Percentiles rank a stretch among this genome's conserved stretches.
Evolutionary conservation across 805 yeast genomes (phyloP).

Genomic region (Nakazawaea anatomiae): DNA sequence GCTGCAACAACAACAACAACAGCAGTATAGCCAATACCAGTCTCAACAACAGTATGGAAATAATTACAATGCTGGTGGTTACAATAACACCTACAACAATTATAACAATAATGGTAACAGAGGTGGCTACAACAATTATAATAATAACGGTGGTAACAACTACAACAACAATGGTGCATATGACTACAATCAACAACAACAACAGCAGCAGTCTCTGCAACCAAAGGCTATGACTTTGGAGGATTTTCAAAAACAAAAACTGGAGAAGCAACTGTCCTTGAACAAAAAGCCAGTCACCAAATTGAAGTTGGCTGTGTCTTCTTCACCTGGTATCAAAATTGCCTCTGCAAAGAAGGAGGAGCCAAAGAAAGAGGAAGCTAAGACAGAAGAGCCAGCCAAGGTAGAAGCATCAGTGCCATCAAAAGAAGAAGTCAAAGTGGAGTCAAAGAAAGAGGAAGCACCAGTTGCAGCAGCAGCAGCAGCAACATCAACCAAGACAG

Average conservation of each 20-base stretch:
- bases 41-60: constrained; percentile 20
- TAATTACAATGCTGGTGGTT: constrained; percentile 15
- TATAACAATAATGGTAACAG: constrained; percentile 21
- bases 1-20: constrained; percentile 18
- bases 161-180: constrained; percentile 14
- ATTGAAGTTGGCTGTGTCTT: constrained; percentile 51
- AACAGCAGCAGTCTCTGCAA: constrained; percentile 17
- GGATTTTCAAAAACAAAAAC: constrained; percentile 70
- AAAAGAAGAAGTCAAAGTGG: constrained; percentile 13
- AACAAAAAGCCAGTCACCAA: constrained; percentile 49
- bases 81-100: constrained; percentile 20
- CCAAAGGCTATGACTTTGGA: constrained; percentile 68
- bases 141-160: constrained; percentile 10
- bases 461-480: constrained; percentile 13
- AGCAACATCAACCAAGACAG: constrained; percentile 13
- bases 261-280: constrained; percentile 32
- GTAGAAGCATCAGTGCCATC: constrained; percentile 16
- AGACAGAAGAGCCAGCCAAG: constrained; percentile 21
- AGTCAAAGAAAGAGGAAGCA: constrained; percentile 14
- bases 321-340: constrained; percentile 57
- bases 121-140: constrained; percentile 7
- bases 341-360: constrained; percentile 38
- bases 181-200: constrained; percentile 14
- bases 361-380: constrained; percentile 20
- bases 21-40: constrained; percentile 18